Percentiles rank a stretch among this genome's conserved stretches.
Conservation (phyloP, 176 grass and related monocot genomes). For the Avena atlantica region DNA sequence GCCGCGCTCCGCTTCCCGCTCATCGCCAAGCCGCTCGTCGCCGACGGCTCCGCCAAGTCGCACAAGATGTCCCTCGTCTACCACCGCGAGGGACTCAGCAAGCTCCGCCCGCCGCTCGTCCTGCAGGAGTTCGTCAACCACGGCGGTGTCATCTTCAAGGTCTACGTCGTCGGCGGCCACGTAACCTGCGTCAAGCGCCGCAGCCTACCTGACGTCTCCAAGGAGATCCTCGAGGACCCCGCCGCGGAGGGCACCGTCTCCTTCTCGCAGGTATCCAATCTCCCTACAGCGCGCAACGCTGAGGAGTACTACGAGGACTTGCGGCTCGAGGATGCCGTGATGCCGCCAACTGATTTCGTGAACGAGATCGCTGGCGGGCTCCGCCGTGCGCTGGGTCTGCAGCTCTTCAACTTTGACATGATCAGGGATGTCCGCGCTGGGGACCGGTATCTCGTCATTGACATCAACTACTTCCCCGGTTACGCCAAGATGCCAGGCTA, state of each 20-base stretch:
- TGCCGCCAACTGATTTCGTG: conserved; percentile 67
- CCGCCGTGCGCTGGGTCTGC: conserved; percentile 69
- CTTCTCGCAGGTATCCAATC: conserved; percentile 93
- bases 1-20: conserved; percentile 80
- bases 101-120: conserved; percentile 86
- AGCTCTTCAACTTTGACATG: conserved; percentile 94
- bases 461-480: conserved; percentile 95
- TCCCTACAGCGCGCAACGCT: conserved; percentile 45
- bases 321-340: conserved; percentile 66
- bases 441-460: conserved; percentile 82
- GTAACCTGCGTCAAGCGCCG: conserved; percentile 90
- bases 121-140: conserved; percentile 98
- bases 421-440: conserved; percentile 77
- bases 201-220: conserved; percentile 89
- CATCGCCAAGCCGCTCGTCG: conserved; percentile 92
- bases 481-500: conserved; percentile 94
- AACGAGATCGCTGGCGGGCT: conserved; percentile 68
- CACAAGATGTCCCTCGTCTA: conserved; percentile 93
- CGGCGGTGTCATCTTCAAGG: conserved; percentile 95
- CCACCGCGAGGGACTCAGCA: conserved; percentile 64
- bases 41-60: conserved; percentile 75
- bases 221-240: conserved; percentile 58
- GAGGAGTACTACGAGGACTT: conserved; percentile 63
- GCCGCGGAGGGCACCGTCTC: conserved; percentile 63
- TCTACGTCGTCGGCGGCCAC: conserved; percentile 79